phyloP scores from a whole-genome alignment of 2,329 filamentous ascomycete genomes.

The Teratosphaeria viscida region DNA sequence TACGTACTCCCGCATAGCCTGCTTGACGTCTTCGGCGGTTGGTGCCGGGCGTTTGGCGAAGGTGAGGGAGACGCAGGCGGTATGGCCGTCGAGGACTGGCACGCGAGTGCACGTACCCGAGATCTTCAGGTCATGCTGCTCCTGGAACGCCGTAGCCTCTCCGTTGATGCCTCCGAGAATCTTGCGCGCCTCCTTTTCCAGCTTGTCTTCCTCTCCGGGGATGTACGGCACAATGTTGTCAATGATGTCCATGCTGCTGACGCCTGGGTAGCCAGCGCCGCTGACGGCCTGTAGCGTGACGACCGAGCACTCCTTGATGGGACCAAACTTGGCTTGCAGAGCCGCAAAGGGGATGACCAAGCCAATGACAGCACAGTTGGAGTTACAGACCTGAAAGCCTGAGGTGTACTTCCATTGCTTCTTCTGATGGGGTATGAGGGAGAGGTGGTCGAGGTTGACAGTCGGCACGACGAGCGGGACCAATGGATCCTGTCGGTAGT shows the following conservation, averaged over 20 bases:
- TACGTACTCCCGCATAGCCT: constrained; percentile 69
- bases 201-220: constrained; percentile 87
- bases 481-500: constrained; percentile 81
- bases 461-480: constrained; percentile 92
- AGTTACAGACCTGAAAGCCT: constrained; percentile 95
- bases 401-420: constrained; percentile 60
- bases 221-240: constrained; percentile 97
- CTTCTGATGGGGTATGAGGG: constrained; percentile 81
- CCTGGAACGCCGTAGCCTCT: constrained; percentile 62
- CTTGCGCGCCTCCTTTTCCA: constrained; percentile 90
- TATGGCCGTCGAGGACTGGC: constrained; percentile 90
- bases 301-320: constrained; percentile 64
- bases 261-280: constrained; percentile 81
- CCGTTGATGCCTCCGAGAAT: constrained; percentile 70
- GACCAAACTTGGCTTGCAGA: constrained; percentile 74
- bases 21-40: constrained; percentile 62
- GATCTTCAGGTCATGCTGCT: constrained; percentile 64
- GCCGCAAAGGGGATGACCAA: constrained; percentile 92
- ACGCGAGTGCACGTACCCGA: constrained; percentile 88
- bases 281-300: constrained; percentile 94
- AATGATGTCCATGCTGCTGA: constrained; percentile 87
- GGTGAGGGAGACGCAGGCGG: constrained; percentile 78
- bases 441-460: constrained; percentile 80
- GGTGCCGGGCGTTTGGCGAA: constrained; percentile 70
- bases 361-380: constrained; percentile 94